Conservation (phyloP, 1,284 basidiomycete species). For the Fomitopsis schrenkii region DNA sequence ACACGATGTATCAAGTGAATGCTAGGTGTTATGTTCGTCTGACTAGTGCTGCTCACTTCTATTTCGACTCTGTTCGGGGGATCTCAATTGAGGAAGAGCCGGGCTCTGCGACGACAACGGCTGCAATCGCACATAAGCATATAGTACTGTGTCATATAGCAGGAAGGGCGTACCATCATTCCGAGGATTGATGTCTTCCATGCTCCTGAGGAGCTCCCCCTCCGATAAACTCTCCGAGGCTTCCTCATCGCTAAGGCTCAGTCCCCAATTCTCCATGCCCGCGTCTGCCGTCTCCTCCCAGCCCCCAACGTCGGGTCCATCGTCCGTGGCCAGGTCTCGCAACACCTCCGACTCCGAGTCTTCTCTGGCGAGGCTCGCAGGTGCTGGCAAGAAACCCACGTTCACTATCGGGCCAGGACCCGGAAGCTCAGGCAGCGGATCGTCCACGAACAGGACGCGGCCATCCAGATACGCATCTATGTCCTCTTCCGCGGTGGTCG, state of each 20-base stretch:
- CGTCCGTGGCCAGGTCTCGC: background rate
- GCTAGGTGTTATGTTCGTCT: no score
- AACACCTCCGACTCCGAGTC: background rate
- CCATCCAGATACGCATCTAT: background rate
- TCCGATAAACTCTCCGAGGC: conserved; percentile 24
- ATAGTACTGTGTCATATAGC: background rate
- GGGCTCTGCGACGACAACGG: background rate
- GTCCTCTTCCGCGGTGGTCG: conserved; percentile 2
- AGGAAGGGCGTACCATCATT: background rate
- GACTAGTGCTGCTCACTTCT: background rate
- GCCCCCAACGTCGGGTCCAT: background rate
- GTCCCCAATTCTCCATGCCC: conserved; percentile 19
- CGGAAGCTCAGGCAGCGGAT: no score
- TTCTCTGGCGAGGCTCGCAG: background rate
- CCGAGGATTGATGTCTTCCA: background rate
- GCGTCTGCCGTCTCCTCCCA: conserved; percentile 20
- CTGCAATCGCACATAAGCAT: background rate
- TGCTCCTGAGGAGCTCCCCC: conserved; percentile 12
- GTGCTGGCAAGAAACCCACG: no score
- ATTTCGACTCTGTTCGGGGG: background rate
- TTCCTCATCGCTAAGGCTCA: conserved; percentile 21
- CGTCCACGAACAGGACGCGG: background rate
- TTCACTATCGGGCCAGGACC: no score
- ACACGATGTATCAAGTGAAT: background rate
- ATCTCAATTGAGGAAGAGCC: background rate